These are phyloP conservation scores for Hypomontagnella monticulosa DNA, from an alignment of 495 filamentous ascomycete species.

Conservation along the genomic window DNA sequence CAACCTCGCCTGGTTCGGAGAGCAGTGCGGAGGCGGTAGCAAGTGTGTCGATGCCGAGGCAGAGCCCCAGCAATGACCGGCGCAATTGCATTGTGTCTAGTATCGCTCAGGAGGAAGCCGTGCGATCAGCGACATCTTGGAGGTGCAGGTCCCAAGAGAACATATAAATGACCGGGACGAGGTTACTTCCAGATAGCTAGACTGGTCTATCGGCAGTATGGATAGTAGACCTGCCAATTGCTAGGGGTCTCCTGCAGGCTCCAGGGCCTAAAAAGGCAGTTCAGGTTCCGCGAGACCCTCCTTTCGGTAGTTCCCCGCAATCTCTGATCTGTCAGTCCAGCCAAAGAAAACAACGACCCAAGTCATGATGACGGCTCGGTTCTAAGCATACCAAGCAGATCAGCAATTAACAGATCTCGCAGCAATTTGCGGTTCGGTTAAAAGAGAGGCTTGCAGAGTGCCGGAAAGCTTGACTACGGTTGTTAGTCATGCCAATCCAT, in stretches of 20 bases:
- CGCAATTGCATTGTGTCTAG: constrained; percentile 31
- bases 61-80: constrained; percentile 31
- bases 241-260: constrained; percentile 3
- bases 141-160: background rate
- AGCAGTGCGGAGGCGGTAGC: constrained; percentile 34
- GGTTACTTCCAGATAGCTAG: constrained; percentile 5
- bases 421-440: constrained; percentile 23
- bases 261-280: constrained; percentile 26
- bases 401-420: background rate
- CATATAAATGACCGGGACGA: constrained; percentile 16
- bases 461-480: constrained; percentile 19
- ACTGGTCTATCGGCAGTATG: constrained; percentile 17
- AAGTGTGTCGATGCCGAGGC: constrained; percentile 24
- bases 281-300: constrained; percentile 22
- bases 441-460: constrained; percentile 15
- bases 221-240: constrained; percentile 6
- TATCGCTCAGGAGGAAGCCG: background rate
- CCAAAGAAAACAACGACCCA: background rate
- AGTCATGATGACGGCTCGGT: background rate
- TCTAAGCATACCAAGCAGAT: constrained; percentile 10
- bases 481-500: constrained; percentile 32
- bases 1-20: constrained; percentile 51
- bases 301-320: constrained; percentile 34
- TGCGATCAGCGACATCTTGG: constrained; percentile 4
- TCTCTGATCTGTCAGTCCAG: constrained; percentile 8